Conservation (phyloP, 495 filamentous ascomycete genomes). For the Haplographium delicatum region DNA sequence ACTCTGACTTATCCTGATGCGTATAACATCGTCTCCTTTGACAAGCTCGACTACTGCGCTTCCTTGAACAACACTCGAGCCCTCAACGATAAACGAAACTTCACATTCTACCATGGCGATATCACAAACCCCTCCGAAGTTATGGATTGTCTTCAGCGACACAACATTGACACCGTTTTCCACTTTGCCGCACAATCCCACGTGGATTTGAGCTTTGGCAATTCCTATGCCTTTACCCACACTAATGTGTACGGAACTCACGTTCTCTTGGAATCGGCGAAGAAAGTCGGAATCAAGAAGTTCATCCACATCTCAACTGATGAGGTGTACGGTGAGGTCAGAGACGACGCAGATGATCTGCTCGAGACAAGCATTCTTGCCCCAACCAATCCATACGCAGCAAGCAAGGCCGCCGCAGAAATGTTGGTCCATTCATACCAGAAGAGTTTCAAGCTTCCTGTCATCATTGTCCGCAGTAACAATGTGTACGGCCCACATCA, state of each 20-base stretch:
- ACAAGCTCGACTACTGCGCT: constrained; percentile 71
- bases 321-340: constrained; percentile 72
- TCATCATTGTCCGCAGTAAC: constrained; percentile 68
- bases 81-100: constrained; percentile 58
- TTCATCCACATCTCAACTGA: constrained; percentile 74
- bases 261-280: constrained; percentile 62
- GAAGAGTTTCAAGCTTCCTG: constrained; percentile 65
- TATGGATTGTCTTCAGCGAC: constrained; percentile 49
- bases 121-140: constrained; percentile 59
- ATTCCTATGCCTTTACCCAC: constrained; percentile 64
- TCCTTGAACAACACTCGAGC: constrained; percentile 64
- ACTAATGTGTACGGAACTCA: constrained; percentile 73
- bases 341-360: constrained; percentile 55
- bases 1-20: constrained; percentile 57
- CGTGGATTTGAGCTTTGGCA: constrained; percentile 67
- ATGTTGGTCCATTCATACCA: constrained; percentile 74
- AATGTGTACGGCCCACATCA: constrained; percentile 79
- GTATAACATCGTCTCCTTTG: constrained; percentile 71
- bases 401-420: constrained; percentile 72
- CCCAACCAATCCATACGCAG: constrained; percentile 74
- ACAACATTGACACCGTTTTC: constrained; percentile 68
- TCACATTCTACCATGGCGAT: constrained; percentile 69
- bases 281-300: constrained; percentile 53
- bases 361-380: constrained; percentile 56
- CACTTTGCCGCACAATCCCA: constrained; percentile 75